Conservation (phyloP, 2,329 filamentous ascomycete species). For the Dendryphion nanum region DNA sequence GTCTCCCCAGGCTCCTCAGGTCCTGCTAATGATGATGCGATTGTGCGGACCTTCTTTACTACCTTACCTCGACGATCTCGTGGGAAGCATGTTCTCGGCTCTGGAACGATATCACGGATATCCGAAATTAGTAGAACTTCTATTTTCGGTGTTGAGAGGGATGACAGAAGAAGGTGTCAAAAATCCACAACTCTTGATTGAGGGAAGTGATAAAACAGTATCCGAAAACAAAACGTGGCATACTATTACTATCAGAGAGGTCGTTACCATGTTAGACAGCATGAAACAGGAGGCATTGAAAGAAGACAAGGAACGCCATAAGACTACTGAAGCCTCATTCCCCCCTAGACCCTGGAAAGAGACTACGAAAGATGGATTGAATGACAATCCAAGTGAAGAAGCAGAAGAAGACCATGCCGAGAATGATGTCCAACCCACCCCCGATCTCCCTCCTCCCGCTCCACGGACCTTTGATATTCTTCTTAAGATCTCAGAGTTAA, state of each 20-base stretch:
- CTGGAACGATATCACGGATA: slow-evolving; percentile 97
- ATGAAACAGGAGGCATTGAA: slow-evolving; percentile 23
- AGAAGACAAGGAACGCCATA: slow-evolving; percentile 22
- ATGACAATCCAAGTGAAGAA: slow-evolving; percentile 35
- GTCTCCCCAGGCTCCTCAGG: slow-evolving; percentile 85
- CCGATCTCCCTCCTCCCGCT: slow-evolving; percentile 60
- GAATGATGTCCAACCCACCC: slow-evolving; percentile 8
- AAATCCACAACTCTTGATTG: slow-evolving; percentile 46
- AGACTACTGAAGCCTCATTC: slow-evolving; percentile 17
- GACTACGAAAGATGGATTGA: slow-evolving; percentile 14
- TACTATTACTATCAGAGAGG: slow-evolving; percentile 15
- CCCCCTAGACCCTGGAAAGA: slow-evolving; percentile 36
- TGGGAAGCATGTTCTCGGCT: slow-evolving; percentile 86
- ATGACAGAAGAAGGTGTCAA: slow-evolving; percentile 80
- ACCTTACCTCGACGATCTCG: slow-evolving; percentile 86
- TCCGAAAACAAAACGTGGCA: slow-evolving; percentile 6
- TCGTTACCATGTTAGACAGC: slow-evolving; percentile 15
- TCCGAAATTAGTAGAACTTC: slow-evolving; percentile 74
- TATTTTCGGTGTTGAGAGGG: slow-evolving; percentile 80
- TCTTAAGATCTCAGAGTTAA: slow-evolving; percentile 75
- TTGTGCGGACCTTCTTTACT: slow-evolving; percentile 79
- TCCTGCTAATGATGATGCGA: slow-evolving; percentile 90
- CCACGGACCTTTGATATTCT: slow-evolving; percentile 80
- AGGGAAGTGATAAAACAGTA: not conserved
- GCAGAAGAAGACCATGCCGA: slow-evolving; percentile 27